Evolutionary conservation across 768 basidiomycete genomes (phyloP).

Genomic region (Auriscalpium vulgare): DNA sequence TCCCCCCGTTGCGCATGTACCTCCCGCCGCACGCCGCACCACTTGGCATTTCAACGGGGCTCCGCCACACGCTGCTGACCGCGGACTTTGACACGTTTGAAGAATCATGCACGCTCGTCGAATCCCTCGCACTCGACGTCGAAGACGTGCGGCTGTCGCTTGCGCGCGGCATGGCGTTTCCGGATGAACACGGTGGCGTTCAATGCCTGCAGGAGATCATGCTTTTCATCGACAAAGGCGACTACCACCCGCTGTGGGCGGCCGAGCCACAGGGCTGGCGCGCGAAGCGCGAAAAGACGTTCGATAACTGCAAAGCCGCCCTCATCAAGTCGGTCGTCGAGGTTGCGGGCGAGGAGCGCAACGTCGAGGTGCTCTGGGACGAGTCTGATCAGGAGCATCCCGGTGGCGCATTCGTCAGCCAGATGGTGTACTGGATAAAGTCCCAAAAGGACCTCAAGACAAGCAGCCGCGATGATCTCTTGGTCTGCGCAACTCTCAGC

Average conservation of each 20-base stretch:
- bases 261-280: constrained; percentile 36
- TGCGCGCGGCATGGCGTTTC: constrained; percentile 55
- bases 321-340: constrained; percentile 83
- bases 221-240: constrained; percentile 66
- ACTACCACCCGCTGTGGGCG: constrained; percentile 60
- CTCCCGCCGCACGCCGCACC: constrained; percentile 43
- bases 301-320: constrained; percentile 79
- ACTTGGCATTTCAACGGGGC: constrained; percentile 30
- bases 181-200: constrained; percentile 46
- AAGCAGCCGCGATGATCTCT: constrained; percentile 59
- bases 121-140: constrained; percentile 70
- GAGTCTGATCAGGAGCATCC: constrained; percentile 44
- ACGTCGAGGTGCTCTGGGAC: constrained; percentile 73
- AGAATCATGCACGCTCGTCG: constrained; percentile 67
- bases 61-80: constrained; percentile 40
- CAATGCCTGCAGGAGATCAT: constrained; percentile 58
- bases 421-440: constrained; percentile 73
- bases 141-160: constrained; percentile 68
- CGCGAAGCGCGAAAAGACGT: constrained; percentile 56
- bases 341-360: constrained; percentile 74
- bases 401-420: constrained; percentile 64
- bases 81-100: constrained; percentile 68
- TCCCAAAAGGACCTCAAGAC: constrained; percentile 35
- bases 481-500: constrained; percentile 75
- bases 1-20: constrained; percentile 50